phyloP scores from a whole-genome alignment of 1,139 yeast genomes.

The Geotrichum klebahnii region DNA sequence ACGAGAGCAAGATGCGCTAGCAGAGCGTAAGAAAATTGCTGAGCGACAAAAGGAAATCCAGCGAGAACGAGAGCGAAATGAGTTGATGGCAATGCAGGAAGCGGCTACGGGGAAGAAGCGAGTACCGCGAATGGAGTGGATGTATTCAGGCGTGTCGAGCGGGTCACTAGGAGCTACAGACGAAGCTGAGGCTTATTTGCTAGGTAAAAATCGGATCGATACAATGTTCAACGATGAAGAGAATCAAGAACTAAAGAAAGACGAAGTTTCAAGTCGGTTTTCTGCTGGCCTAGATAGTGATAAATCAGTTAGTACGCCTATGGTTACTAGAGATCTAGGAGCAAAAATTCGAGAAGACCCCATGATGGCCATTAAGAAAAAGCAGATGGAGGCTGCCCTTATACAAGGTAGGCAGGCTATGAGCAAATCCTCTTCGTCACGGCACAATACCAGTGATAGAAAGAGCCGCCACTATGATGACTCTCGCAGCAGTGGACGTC shows the following conservation, averaged over 20 bases:
- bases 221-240: conserved; percentile 28
- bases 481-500: conserved; percentile 4
- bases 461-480: conserved; percentile 12
- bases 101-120: conserved; percentile 46
- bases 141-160: conserved; percentile 57
- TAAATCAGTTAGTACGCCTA: conserved; percentile 22
- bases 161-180: conserved; percentile 28
- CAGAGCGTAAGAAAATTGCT: conserved; percentile 62
- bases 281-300: conserved; percentile 24
- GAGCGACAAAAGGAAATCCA: conserved; percentile 63
- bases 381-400: conserved; percentile 39
- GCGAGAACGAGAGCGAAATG: conserved; percentile 60
- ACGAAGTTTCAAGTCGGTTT: conserved; percentile 25
- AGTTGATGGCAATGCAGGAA: conserved; percentile 53
- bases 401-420: conserved; percentile 17
- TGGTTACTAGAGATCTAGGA: conserved; percentile 27
- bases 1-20: conserved; percentile 70
- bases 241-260: conserved; percentile 24
- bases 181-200: conserved; percentile 46
- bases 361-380: conserved; percentile 47
- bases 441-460: conserved; percentile 10
- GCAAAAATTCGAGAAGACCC: conserved; percentile 50
- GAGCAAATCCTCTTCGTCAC: conserved; percentile 12
- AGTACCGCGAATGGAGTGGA: conserved; percentile 68
- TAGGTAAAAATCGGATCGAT: conserved; percentile 51